phyloP scores from a whole-genome alignment of 192 early-diverging fungal genomes.

The Backusella tarrabulga region DNA sequence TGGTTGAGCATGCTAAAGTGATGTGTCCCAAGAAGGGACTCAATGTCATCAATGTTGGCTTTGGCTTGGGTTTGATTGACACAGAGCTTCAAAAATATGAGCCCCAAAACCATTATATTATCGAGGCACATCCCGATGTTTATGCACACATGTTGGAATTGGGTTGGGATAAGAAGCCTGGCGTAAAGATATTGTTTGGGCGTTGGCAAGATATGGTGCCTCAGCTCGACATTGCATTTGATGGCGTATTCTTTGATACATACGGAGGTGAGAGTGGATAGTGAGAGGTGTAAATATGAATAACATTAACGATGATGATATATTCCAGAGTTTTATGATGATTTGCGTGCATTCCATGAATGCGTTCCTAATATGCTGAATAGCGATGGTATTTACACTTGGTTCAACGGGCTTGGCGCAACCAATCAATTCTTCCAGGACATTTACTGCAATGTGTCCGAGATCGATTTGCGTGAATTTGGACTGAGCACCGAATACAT shows the following conservation, averaged over 20 bases:
- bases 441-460: constrained; percentile 85
- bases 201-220: constrained; percentile 88
- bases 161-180: constrained; percentile 85
- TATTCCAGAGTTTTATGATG: constrained; percentile 83
- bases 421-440: constrained; percentile 97
- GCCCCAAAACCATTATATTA: constrained; percentile 82
- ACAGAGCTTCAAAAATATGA: constrained; percentile 69
- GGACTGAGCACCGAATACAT: constrained; percentile 76
- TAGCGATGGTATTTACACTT: constrained; percentile 83
- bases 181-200: constrained; percentile 85
- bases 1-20: constrained; percentile 83
- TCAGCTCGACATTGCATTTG: constrained; percentile 69
- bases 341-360: constrained; percentile 70
- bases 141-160: constrained; percentile 80
- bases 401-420: constrained; percentile 93
- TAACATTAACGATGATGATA: no score
- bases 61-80: constrained; percentile 93
- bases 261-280: constrained; percentile 56
- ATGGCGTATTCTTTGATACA: constrained; percentile 95
- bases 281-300: no score
- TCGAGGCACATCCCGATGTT: constrained; percentile 98
- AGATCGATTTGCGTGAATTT: constrained; percentile 76
- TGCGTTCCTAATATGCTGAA: constrained; percentile 71
- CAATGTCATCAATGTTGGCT: constrained; percentile 75
- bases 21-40: constrained; percentile 63